Conservation (phyloP, 495 filamentous ascomycete genomes). For the Penicillium arizonense region DNA sequence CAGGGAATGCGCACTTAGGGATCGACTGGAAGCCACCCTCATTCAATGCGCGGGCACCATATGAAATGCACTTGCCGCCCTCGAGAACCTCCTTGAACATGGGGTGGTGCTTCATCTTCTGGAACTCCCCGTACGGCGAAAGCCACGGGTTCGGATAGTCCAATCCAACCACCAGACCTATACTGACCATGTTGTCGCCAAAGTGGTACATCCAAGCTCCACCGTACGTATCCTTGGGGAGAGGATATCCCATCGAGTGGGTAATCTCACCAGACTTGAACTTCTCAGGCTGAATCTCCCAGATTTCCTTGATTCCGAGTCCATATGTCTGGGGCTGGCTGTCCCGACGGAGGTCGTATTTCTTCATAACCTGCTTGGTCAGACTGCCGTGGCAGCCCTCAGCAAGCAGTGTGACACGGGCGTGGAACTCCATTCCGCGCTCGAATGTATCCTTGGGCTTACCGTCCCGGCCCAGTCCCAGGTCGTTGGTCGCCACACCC, state of each 20-base stretch:
- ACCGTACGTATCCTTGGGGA: slow-evolving; percentile 88
- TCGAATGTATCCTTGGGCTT: slow-evolving; percentile 91
- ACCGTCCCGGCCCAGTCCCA: slow-evolving; percentile 77
- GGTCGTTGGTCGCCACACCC: slow-evolving; percentile 95
- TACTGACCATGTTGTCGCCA: slow-evolving; percentile 91
- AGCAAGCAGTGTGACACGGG: slow-evolving; percentile 85
- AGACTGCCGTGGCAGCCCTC: slow-evolving; percentile 97
- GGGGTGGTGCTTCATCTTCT: slow-evolving; percentile 98
- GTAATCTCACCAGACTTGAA: slow-evolving; percentile 81
- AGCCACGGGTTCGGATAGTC: slow-evolving; percentile 98
- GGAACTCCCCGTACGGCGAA: slow-evolving; percentile 93
- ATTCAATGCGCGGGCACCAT: slow-evolving; percentile 88
- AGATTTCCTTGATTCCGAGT: slow-evolving; percentile 92
- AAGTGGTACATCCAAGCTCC: slow-evolving; percentile 99
- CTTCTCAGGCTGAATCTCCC: slow-evolving; percentile 93
- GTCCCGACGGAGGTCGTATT: slow-evolving; percentile 86
- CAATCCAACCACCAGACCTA: slow-evolving; percentile 90
- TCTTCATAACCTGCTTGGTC: slow-evolving; percentile 93
- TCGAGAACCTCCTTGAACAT: slow-evolving; percentile 78
- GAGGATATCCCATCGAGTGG: slow-evolving; percentile 92
- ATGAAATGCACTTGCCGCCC: slow-evolving; percentile 96
- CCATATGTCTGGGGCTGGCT: slow-evolving; percentile 94
- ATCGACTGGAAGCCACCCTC: slow-evolving; percentile 98
- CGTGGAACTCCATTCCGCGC: slow-evolving; percentile 98
- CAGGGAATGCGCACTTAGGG: slow-evolving; percentile 93